These are phyloP conservation scores for Maudiozyma turicensis DNA, from an alignment of 805 yeast species.

Conservation along the genomic window DNA sequence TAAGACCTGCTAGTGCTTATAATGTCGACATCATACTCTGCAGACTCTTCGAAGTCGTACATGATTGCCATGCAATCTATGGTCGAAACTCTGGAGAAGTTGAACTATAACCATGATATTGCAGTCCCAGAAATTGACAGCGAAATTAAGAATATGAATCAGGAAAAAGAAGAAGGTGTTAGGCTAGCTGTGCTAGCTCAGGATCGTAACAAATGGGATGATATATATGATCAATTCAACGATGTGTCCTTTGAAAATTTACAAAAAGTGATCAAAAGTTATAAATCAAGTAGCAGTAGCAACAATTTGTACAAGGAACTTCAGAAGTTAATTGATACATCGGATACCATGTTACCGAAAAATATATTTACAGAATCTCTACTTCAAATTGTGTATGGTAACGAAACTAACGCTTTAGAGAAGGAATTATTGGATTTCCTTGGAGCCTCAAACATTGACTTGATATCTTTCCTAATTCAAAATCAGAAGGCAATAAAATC, in stretches of 20 bases:
- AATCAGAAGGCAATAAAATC: conserved; percentile 9
- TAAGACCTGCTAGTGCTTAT: too few species aligned
- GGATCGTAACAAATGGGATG: conserved; percentile 33
- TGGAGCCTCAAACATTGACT: conserved; percentile 79
- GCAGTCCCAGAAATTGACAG: conserved; percentile 25
- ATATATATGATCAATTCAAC: conserved; percentile 27
- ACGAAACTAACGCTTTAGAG: conserved; percentile 54
- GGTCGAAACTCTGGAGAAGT: conserved; percentile 37
- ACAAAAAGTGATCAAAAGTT: conserved; percentile 11
- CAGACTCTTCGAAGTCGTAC: conserved; percentile 60
- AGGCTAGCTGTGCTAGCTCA: conserved; percentile 28
- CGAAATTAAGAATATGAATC: conserved; percentile 18
- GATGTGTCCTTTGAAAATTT: conserved; percentile 23
- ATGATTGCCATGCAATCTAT: conserved; percentile 71
- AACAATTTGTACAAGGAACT: conserved; percentile 14
- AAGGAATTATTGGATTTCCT: conserved; percentile 65
- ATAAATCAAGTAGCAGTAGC: conserved; percentile 7
- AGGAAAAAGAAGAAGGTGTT: conserved; percentile 21
- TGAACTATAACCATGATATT: conserved; percentile 17
- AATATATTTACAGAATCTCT: conserved; percentile 27
- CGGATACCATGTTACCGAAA: conserved; percentile 24
- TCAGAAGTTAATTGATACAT: conserved; percentile 8
- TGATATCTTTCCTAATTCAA: conserved; percentile 41
- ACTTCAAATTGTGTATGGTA: conserved; percentile 21
- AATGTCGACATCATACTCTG: conserved; percentile 44